Evolutionary conservation across 441 rosid genomes (phyloP), one percentile per base, ranked within the genome.

Genomic region (Arabidopsis hybrid): DNA sequence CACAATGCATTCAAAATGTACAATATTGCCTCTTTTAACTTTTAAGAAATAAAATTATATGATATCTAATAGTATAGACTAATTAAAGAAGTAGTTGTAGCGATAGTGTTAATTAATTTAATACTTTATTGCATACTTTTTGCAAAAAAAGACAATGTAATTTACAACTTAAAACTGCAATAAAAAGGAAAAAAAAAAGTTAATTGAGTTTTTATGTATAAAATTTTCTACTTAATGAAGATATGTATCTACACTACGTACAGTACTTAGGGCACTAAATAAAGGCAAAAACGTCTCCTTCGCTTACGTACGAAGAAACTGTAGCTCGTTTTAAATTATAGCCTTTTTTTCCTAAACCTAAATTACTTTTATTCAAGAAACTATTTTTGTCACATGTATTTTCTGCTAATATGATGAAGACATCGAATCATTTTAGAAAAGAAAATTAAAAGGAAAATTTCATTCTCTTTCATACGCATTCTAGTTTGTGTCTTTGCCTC

Each of bases 221-320:
- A 34, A 13, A 11, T 6, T 46, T 9, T 42, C 3, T 18, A 39
- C 42, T 51, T 32, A 3, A 36, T 18, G 9, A 51, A 26, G 47
- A 13, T 73, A 26, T 18, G 77, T 63, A 62, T 13, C 43, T 64
- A 10, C 60, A 21, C 26, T 21, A 21, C 26, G 26, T 21, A 21
- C 26, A 21, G 26, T 16, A 57, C 36, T 39, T 34, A 55, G 36
- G 72, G 2, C 60, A 73, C 12, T 67, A 14, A 18, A 18, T 43
- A 59, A 59, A 40, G 62, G 67, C 68, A 32, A 32, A 73, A 50
- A 60, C 62, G 73, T 67, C 56, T 18, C 7, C 7, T 34, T 42
- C 36, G 7, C 51, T n/a, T 26, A 8, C 12, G 1, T 21, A 61
- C 51, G 7, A 60, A 40, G 13, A n/a, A 14, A 34, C 5, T 34